Percentiles rank a stretch among this genome's conserved stretches.
Conservation (phyloP, 140 eudicot species). For the Flaveria floridana region DNA sequence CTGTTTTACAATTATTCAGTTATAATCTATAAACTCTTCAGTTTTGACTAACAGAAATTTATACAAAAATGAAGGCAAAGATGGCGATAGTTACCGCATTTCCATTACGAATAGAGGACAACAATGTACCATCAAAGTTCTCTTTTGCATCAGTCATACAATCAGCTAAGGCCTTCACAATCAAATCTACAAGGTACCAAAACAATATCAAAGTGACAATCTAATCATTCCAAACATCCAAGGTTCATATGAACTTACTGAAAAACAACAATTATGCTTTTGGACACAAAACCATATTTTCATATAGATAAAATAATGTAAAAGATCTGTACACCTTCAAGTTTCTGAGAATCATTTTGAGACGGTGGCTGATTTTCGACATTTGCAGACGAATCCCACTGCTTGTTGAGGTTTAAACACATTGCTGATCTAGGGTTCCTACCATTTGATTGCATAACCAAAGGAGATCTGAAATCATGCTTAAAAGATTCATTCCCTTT, state of each 20-base stretch:
- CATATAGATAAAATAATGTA: not conserved
- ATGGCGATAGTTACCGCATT: slow-evolving; percentile 45
- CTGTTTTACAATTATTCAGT: slow-evolving; percentile 37
- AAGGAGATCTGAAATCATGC: slow-evolving; percentile 64
- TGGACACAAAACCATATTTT: not conserved
- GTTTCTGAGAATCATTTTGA: slow-evolving; percentile 35
- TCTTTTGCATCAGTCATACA: slow-evolving; percentile 72
- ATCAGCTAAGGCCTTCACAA: slow-evolving; percentile 62
- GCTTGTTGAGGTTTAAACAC: slow-evolving; percentile 39
- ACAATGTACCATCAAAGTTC: slow-evolving; percentile 53
- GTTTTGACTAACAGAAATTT: not conserved
- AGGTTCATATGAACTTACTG: not conserved
- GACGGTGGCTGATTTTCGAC: slow-evolving; percentile 36
- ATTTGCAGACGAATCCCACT: slow-evolving; percentile 51
- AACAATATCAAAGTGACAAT: not conserved
- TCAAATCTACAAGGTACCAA: slow-evolving; percentile 41
- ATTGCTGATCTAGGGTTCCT: slow-evolving; percentile 26
- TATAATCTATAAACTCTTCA: not conserved
- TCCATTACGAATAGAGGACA: slow-evolving; percentile 57
- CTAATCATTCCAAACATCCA: slow-evolving; percentile 6
- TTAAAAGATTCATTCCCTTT: slow-evolving; percentile 64
- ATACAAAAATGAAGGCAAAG: not conserved
- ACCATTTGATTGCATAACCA: slow-evolving; percentile 24
- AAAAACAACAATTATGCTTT: not conserved
- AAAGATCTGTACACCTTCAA: slow-evolving; percentile 56